Percentiles rank a stretch among this genome's conserved stretches.
Evolutionary conservation across 345 rosid species (phyloP).

Genomic region (Orychophragmus violaceus): DNA sequence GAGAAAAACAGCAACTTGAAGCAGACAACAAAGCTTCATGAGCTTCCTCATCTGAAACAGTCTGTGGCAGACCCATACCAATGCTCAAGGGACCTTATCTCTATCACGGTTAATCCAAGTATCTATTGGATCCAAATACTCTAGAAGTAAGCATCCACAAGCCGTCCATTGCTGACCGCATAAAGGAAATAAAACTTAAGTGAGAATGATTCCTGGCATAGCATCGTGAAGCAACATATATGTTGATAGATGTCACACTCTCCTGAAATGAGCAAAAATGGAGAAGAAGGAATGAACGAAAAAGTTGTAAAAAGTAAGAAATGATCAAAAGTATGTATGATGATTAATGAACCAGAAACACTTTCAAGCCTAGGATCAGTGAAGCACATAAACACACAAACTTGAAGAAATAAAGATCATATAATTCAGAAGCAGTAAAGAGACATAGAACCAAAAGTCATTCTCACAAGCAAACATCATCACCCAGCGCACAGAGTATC

Average conservation of each 20-base stretch:
- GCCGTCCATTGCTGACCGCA: too few species aligned
- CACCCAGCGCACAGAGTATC: not conserved
- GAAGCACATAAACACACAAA: not conserved
- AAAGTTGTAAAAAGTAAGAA: too few species aligned
- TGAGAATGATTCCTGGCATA: conserved; percentile 36
- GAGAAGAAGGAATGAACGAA: not conserved
- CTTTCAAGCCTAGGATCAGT: too few species aligned
- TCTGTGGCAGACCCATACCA: conserved; percentile 75
- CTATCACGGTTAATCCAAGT: not conserved
- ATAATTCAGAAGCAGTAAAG: not conserved
- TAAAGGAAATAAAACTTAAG: too few species aligned
- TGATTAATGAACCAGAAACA: too few species aligned
- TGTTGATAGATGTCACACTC: conserved; percentile 26
- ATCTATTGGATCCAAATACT: not conserved
- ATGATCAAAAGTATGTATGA: too few species aligned
- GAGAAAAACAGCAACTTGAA: conserved; percentile 38
- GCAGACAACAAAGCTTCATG: conserved; percentile 40
- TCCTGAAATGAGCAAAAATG: conserved; percentile 32
- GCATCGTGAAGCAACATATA: conserved; percentile 30
- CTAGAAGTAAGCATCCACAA: conserved; percentile 36
- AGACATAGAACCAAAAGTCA: too few species aligned
- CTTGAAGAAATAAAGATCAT: too few species aligned
- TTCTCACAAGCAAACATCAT: too few species aligned
- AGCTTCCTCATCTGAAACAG: conserved; percentile 38
- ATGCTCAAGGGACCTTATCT: conserved; percentile 8